These are phyloP conservation scores for Fusarium sp. DNA, from an alignment of 2,329 filamentous ascomycete species.

Conservation along the genomic window DNA sequence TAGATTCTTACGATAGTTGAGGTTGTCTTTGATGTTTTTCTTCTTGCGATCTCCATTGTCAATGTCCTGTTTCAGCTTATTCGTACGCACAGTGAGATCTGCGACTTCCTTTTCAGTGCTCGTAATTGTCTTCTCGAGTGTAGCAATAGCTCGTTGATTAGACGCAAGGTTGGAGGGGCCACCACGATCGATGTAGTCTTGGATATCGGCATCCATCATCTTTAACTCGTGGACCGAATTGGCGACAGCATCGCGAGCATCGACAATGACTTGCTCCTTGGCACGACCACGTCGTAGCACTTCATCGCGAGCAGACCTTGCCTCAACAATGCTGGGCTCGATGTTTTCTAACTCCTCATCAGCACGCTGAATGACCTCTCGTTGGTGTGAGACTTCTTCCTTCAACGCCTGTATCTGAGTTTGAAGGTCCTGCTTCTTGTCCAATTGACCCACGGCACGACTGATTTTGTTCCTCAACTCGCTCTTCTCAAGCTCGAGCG, in stretches of 20 bases:
- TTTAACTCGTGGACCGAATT: conserved; percentile 82
- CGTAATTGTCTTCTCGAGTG: conserved; percentile 73
- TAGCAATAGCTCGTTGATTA: conserved; percentile 75
- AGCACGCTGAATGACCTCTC: conserved; percentile 73
- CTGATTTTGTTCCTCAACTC: conserved; percentile 79
- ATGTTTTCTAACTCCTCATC: conserved; percentile 81
- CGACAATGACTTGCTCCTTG: conserved; percentile 77
- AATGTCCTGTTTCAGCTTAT: conserved; percentile 80
- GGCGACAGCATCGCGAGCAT: conserved; percentile 76
- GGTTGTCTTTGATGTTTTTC: conserved; percentile 88
- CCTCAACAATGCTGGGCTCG: conserved; percentile 78
- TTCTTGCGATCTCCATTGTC: conserved; percentile 84
- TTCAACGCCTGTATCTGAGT: conserved; percentile 79
- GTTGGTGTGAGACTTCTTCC: conserved; percentile 73
- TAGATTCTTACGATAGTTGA: conserved; percentile 82
- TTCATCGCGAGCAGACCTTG: conserved; percentile 81
- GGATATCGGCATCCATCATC: conserved; percentile 80
- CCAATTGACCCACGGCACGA: conserved; percentile 77
- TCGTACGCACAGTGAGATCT: conserved; percentile 75
- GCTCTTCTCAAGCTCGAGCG: conserved; percentile 80
- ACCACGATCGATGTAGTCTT: conserved; percentile 79
- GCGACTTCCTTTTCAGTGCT: conserved; percentile 74
- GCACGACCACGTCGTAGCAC: conserved; percentile 75
- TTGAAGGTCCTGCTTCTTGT: conserved; percentile 79
- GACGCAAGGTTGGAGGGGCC: conserved; percentile 77